Evolutionary conservation across 139 green algal species (phyloP).

Genomic region (Tetradesmus lagerheimii): DNA sequence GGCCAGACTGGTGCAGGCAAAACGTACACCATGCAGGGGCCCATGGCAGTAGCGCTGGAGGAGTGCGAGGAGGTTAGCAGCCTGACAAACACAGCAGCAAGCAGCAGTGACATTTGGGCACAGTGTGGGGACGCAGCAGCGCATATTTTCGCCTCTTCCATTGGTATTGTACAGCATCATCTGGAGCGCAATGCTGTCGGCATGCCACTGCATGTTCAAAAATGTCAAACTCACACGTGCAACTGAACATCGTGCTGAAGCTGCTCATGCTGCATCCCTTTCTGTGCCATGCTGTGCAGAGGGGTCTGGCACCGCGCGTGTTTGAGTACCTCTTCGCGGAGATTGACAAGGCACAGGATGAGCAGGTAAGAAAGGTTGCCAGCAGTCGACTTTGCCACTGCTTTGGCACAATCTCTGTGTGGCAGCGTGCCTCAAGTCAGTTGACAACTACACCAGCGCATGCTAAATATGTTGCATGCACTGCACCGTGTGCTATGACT

Average conservation of each 20-base stretch:
- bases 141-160: too few relatives aligned
- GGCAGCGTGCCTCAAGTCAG: too few relatives aligned
- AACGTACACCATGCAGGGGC: constrained; percentile 91
- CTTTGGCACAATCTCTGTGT: not conserved
- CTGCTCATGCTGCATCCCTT: not conserved
- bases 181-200: not conserved
- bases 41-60: not conserved
- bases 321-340: constrained; percentile 89
- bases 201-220: not conserved
- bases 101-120: not conserved
- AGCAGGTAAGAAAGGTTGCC: constrained; percentile 9
- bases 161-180: not conserved
- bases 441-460: not conserved
- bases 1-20: constrained; percentile 90
- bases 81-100: not conserved
- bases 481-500: not conserved
- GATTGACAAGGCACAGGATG: constrained; percentile 72
- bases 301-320: constrained; percentile 84
- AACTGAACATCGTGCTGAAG: too few relatives aligned
- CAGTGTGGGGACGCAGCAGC: too few relatives aligned
- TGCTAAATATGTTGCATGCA: not conserved
- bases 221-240: not conserved
- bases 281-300: constrained; percentile 45
- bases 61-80: constrained; percentile 26
- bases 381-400: not conserved